Conservation (phyloP, 2,329 filamentous ascomycete species). For the Tricladium varicosporioides region DNA sequence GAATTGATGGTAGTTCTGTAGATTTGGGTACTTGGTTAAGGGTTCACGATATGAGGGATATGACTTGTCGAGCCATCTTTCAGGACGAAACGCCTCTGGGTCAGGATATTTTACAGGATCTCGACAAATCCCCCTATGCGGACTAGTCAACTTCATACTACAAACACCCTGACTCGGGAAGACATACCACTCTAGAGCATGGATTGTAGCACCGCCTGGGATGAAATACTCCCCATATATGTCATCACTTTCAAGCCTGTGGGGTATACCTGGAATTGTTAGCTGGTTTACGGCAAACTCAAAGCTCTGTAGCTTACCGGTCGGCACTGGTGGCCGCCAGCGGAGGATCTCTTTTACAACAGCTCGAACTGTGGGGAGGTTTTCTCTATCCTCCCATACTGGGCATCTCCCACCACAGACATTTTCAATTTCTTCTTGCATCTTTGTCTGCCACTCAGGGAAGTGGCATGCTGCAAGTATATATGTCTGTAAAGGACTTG, state of each 20-base stretch:
- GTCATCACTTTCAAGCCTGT: slow-evolving; percentile 42
- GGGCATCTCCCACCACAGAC: slow-evolving; percentile 42
- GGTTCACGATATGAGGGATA: slow-evolving; percentile 66
- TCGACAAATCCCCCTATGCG: slow-evolving; percentile 52
- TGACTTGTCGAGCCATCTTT: slow-evolving; percentile 59
- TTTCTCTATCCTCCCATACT: slow-evolving; percentile 36
- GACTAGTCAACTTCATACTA: neutral
- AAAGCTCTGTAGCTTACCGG: slow-evolving; percentile 36
- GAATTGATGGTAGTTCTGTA: slow-evolving; percentile 63
- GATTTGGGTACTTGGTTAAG: slow-evolving; percentile 59
- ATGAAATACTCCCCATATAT: slow-evolving; percentile 45
- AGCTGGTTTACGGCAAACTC: slow-evolving; percentile 30
- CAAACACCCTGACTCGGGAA: neutral
- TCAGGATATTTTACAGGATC: slow-evolving; percentile 60
- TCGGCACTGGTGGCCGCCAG: slow-evolving; percentile 51
- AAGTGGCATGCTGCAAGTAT: slow-evolving; percentile 37
- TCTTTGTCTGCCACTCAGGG: slow-evolving; percentile 43
- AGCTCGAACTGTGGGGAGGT: slow-evolving; percentile 41
- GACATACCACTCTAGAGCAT: slow-evolving; percentile 50
- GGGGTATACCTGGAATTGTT: slow-evolving; percentile 32
- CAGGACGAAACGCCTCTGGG: slow-evolving; percentile 60
- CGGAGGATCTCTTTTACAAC: slow-evolving; percentile 40
- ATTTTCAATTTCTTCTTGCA: slow-evolving; percentile 41
- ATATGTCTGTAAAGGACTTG: slow-evolving; percentile 37
- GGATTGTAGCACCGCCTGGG: slow-evolving; percentile 41